Base-by-base conservation (phyloP, 2,329 filamentous ascomycete species). In the Pseudogymnoascus sp. region DNA sequence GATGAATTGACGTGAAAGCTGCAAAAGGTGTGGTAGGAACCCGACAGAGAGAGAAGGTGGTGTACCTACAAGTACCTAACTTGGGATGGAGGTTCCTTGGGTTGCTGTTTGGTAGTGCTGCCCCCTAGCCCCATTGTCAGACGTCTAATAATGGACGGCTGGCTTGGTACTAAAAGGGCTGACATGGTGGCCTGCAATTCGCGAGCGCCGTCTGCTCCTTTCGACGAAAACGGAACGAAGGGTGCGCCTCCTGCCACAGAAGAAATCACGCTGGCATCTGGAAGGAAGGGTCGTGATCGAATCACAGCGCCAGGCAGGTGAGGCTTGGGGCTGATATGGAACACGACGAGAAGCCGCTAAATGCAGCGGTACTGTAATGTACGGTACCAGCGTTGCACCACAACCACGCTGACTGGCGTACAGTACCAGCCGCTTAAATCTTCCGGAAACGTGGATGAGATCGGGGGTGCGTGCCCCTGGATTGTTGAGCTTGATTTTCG, bases 1-100 rank as follows among this genome's bases (percentile, higher is more conserved):
- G 47, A 54, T 54, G 26, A 54, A 54, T 54, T 54, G 47, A 54
- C 47, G 47, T 54, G 47, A 54, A 54, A 54, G 23, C 47, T 54
- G 26, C 8, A 31, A 18, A 51, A 54, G 47, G 26, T 54, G 47
- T 31, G 47, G 47, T 8, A 54, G 14, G 26, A 7, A 54, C 47
- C 26, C 23, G 14, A 54, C 8, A 31, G 47, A 54, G 26, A 31
- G 26, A 16, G 26, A 31, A n/a, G 5, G 40, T 18, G 1, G 40
- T 31, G 47, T 54, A 31, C 47, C 14, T 31, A 54, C 47, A 54
- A 31, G 47, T 54, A 54, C n/a, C 47, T 31, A 54, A 7, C 26
- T 31, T n/a, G 47, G 11, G 12, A 54, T 29, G 26, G 2, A 54
- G 12, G 47, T 31, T 54, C 47, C 47, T 54, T 31, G 26, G 18